A percentile compares a stretch with the other conserved stretches of the same genome.
These are phyloP conservation scores for Mycena belliarum DNA, from an alignment of 768 basidiomycete genomes.

Conservation along the genomic window DNA sequence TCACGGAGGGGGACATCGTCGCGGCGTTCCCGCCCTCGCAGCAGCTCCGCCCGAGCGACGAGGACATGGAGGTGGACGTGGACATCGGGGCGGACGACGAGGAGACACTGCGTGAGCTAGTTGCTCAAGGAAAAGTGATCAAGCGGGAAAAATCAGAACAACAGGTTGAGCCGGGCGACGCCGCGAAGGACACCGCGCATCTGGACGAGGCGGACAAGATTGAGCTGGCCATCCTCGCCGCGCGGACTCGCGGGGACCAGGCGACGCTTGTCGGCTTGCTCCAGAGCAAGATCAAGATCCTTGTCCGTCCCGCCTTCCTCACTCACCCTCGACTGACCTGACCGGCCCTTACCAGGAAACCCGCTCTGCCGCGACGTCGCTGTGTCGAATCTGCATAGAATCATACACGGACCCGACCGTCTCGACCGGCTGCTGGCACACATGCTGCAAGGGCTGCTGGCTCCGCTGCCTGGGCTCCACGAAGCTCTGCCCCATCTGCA, in stretches of 20 bases:
- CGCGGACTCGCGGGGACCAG: slow-evolving; percentile 50
- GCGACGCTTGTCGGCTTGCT: slow-evolving; percentile 53
- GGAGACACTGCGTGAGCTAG: slow-evolving; percentile 50
- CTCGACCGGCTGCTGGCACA: slow-evolving; percentile 88
- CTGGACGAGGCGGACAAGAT: slow-evolving; percentile 45
- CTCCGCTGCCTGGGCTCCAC: slow-evolving; percentile 80
- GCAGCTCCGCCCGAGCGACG: slow-evolving; percentile 24
- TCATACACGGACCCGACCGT: slow-evolving; percentile 76
- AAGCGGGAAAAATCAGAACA: slow-evolving; percentile 24
- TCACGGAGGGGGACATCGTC: slow-evolving; percentile 73
- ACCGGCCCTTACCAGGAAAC: slow-evolving; percentile 40
- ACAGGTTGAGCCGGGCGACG: slow-evolving; percentile 20
- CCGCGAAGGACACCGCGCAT: slow-evolving; percentile 34
- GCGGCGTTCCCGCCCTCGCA: slow-evolving; percentile 26
- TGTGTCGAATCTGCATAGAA: slow-evolving; percentile 82
- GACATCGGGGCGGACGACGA: slow-evolving; percentile 44
- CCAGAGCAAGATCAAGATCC: slow-evolving; percentile 58
- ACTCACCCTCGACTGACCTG: slow-evolving; percentile 1
- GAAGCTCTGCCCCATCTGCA: slow-evolving; percentile 84
- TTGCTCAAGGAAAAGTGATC: slow-evolving; percentile 51
- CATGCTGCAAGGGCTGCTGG: slow-evolving; percentile 83
- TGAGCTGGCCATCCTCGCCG: slow-evolving; percentile 50
- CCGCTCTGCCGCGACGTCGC: slow-evolving; percentile 41
- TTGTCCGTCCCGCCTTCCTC: slow-evolving; percentile 43
- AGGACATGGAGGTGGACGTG: slow-evolving; percentile 41